These are phyloP conservation scores for Rhynchosporium secalis DNA, from an alignment of 2,329 filamentous ascomycete genomes.

Conservation along the genomic window DNA sequence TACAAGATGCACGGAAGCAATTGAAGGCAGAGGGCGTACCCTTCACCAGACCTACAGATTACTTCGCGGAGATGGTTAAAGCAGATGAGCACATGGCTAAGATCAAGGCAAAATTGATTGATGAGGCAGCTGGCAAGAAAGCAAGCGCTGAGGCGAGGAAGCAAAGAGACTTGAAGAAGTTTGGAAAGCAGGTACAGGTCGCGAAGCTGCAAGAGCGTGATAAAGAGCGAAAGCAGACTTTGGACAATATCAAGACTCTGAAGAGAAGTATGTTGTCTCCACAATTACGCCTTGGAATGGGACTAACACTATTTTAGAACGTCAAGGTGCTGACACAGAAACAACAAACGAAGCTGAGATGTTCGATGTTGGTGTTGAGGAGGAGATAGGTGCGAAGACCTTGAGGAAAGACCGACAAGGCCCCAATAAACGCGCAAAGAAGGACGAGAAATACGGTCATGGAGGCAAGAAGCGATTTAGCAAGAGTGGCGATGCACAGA, in stretches of 20 bases:
- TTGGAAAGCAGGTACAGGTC: constrained; percentile 96
- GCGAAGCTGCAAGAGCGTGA: constrained; percentile 93
- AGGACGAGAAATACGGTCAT: constrained; percentile 91
- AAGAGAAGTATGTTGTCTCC: constrained; percentile 78
- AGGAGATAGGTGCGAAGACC: constrained; percentile 43
- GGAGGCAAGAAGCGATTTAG: constrained; percentile 90
- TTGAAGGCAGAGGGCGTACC: constrained; percentile 80
- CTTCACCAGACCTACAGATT: constrained; percentile 88
- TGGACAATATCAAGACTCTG: constrained; percentile 92
- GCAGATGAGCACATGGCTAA: constrained; percentile 97
- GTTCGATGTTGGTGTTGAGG: constrained; percentile 86
- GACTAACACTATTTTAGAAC: constrained; percentile 59
- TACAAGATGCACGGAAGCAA: constrained; percentile 67
- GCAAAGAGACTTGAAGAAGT: constrained; percentile 96
- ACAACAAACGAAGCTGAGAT: constrained; percentile 75
- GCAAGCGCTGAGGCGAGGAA: constrained; percentile 87
- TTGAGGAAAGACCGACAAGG: constrained; percentile 45
- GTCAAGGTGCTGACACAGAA: constrained; percentile 65
- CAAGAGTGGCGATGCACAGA: constrained; percentile 88
- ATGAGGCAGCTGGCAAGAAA: constrained; percentile 90
- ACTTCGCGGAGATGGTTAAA: constrained; percentile 99
- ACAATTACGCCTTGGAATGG: constrained; percentile 9
- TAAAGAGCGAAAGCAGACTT: constrained; percentile 86
- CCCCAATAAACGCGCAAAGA: constrained; percentile 84
- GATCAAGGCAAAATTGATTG: constrained; percentile 89